A percentile compares a stretch with the other conserved stretches of the same genome.
Evolutionary conservation across 176 grass and related monocot genomes (phyloP).

Genomic region (Hyparrhenia diplandra): DNA sequence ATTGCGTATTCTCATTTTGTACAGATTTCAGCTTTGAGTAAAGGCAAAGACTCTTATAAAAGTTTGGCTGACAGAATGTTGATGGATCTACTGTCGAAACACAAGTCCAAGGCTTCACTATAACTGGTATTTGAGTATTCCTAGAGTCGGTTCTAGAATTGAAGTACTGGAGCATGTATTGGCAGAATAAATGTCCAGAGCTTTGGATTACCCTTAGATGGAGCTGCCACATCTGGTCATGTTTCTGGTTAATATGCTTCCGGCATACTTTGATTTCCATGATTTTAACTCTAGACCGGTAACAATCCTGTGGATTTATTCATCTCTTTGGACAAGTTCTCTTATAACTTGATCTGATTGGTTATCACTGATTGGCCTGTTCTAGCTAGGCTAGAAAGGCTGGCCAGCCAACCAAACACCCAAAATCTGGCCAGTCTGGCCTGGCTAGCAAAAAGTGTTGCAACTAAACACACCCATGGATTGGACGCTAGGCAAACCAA

Average conservation of each 20-base stretch:
- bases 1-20: background rate
- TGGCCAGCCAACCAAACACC: no score
- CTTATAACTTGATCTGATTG: no score
- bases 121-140: background rate
- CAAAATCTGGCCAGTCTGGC: no score
- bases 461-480: no score
- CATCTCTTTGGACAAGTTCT: background rate
- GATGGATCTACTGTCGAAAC: background rate
- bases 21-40: background rate
- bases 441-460: no score
- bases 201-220: background rate
- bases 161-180: background rate
- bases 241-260: background rate
- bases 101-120: background rate
- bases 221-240: background rate
- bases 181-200: background rate
- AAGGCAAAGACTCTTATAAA: background rate
- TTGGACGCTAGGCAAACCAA: no score
- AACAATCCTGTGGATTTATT: background rate
- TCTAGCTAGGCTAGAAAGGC: no score
- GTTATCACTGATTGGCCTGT: no score
- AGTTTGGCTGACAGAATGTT: background rate
- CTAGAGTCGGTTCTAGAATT: background rate
- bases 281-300: background rate
- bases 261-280: background rate